Conservation (phyloP, 208 protist species). For the Herpetomonas samuelpessoai region DNA sequence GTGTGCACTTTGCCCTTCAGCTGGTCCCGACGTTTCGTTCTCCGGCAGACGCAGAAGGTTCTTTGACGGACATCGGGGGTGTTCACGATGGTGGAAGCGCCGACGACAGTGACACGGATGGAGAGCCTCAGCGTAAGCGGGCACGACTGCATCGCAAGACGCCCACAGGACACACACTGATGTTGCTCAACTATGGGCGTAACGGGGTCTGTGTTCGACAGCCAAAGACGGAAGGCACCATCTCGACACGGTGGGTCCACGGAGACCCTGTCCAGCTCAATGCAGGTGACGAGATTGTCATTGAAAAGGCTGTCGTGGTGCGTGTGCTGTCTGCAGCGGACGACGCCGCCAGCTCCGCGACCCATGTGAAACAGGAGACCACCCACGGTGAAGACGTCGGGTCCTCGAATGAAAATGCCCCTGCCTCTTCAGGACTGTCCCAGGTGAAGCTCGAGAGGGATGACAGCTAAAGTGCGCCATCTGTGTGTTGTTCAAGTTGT, state of each 20-base stretch:
- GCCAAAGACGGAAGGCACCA: constrained; percentile 10
- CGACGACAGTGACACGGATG: no score
- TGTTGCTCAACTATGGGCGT: constrained; percentile 71
- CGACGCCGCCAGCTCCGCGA: neutral
- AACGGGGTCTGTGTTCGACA: constrained; percentile 49
- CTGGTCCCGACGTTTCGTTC: constrained; percentile 24
- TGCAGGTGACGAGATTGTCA: neutral
- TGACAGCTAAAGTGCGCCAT: no score
- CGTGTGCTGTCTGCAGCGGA: neutral
- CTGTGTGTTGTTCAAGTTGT: no score
- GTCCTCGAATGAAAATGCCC: no score
- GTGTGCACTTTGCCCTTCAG: constrained; percentile 55
- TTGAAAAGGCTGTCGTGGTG: neutral
- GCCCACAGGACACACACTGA: constrained; percentile 34
- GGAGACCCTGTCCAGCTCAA: neutral
- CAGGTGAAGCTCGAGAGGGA: no score
- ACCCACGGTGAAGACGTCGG: no score
- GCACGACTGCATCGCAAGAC: constrained; percentile 36
- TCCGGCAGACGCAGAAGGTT: neutral
- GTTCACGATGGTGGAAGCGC: no score
- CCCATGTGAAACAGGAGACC: neutral
- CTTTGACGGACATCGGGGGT: no score
- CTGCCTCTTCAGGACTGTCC: no score
- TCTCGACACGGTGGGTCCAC: constrained; percentile 13
- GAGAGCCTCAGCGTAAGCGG: no score